Evolutionary conservation across 2,329 filamentous ascomycete genomes (phyloP).

Genomic region (Penicillium sp.): DNA sequence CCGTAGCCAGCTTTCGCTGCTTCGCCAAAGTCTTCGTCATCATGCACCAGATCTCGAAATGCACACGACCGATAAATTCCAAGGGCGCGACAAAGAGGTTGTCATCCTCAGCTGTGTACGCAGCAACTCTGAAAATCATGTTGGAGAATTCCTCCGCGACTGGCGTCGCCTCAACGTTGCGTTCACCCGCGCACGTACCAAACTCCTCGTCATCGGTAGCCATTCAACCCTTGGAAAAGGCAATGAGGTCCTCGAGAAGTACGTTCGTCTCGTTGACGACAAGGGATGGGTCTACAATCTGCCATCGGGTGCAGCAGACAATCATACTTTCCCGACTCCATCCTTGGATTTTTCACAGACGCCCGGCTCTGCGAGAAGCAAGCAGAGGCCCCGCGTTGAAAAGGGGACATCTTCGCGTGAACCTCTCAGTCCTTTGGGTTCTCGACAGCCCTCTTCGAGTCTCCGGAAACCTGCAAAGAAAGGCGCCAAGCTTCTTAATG

Average conservation of each 20-base stretch:
- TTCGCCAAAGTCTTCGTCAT: conserved; percentile 65
- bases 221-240: conserved; percentile 62
- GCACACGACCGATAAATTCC: conserved; percentile 95
- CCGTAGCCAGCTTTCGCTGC: conserved; percentile 77
- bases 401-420: conserved; percentile 21
- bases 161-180: conserved; percentile 94
- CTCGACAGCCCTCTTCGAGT: conserved; percentile 26
- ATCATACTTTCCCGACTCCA: conserved; percentile 59
- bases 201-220: conserved; percentile 82
- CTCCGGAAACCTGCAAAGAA: conserved; percentile 54
- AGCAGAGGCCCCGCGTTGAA: conserved; percentile 26
- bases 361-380: conserved; percentile 12
- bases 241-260: conserved; percentile 69
- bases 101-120: conserved; percentile 82
- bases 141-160: conserved; percentile 88
- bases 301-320: conserved; percentile 56
- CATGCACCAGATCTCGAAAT: conserved; percentile 67
- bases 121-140: conserved; percentile 71
- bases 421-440: conserved; percentile 31
- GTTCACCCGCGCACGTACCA: conserved; percentile 85
- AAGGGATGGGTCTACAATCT: conserved; percentile 77
- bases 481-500: conserved; percentile 50
- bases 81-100: conserved; percentile 91
- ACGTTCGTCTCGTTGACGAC: conserved; percentile 70
- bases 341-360: conserved; percentile 17